Base-by-base conservation (phyloP, 2,329 filamentous ascomycete genomes). In the Trichoderma atroviride region DNA sequence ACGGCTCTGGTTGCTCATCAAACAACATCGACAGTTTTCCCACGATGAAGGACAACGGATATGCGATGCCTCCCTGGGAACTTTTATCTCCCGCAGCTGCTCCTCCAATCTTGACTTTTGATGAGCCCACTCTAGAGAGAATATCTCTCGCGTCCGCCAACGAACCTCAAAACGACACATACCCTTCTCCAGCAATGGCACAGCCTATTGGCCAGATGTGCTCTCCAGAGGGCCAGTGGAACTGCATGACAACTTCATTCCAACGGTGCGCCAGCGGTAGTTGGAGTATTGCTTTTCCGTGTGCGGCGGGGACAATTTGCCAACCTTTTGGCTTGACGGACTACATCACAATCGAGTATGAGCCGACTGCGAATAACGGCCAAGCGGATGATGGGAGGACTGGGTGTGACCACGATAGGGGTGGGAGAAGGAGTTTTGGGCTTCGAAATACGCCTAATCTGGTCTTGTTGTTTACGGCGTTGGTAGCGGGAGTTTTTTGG, bases 181-280 rank as follows among this genome's bases (percentile, higher is more conserved):
- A 47, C 31, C 50, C 60, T 13, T 9, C 16, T 22, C 50, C 52
- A 9, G 37, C 11, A 47, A 27, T 37, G 11, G 29, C 10, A n/a
- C 47, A 29, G 16, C n/a, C 57, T 13, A 24, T 73, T 4, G 83
- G 83, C 24, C 76, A 81, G 2, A 72, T 75, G 5, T 87, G 85
- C 75, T 75, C 77, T 13, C 74, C 77, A 14, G 84, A 87, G 70
- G 85, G 85, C n/a, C 81, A 82, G 71, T 87, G 85, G 85, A 85
- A 86, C 76, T 87, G 85, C 78, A 82, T 87, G 78, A 79, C 78
- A 0, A 76, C 72, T 24, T 79, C 78, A 40, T 87, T 83, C 78
- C 85, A 87, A 76, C 81, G 85, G 33, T 87, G 85, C 73, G 83
- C 82, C 3, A 75, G 78, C 11, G 84, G 84, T 2, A 74, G 69